A percentile compares a stretch with the other conserved stretches of the same genome.
Conservation (phyloP, 805 yeast species). For the Metschnikowia rubicola region DNA sequence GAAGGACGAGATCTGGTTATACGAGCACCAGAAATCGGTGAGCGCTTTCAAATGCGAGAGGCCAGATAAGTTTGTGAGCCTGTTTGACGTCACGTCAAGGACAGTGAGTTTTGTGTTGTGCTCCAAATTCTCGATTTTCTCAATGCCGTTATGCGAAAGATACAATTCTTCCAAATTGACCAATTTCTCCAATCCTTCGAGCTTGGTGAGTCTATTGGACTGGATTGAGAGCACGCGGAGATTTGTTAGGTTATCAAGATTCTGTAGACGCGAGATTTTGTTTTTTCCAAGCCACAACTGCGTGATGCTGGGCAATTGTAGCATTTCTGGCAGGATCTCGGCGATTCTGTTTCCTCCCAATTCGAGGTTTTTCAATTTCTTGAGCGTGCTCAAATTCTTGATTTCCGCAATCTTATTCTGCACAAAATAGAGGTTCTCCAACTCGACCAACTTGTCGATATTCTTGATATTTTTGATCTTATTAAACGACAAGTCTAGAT, state of each 20-base stretch:
- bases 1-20: conserved; percentile 65
- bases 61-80: conserved; percentile 57
- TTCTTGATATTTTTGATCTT: conserved; percentile 83
- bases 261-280: conserved; percentile 60
- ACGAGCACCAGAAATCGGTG: conserved; percentile 93
- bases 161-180: conserved; percentile 79
- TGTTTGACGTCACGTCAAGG: conserved; percentile 79
- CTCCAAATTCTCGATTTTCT: conserved; percentile 73
- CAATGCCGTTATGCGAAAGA: conserved; percentile 78
- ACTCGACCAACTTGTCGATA: conserved; percentile 54
- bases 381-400: conserved; percentile 57
- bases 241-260: conserved; percentile 55
- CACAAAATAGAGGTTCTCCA: conserved; percentile 76
- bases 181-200: conserved; percentile 78
- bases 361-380: conserved; percentile 65
- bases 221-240: conserved; percentile 82
- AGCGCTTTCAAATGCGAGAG: conserved; percentile 62
- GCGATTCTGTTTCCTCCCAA: conserved; percentile 84
- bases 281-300: conserved; percentile 95
- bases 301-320: conserved; percentile 51
- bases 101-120: conserved; percentile 62
- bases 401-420: conserved; percentile 81
- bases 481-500: conserved; percentile 84
- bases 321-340: conserved; percentile 53
- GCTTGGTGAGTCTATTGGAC: conserved; percentile 70